Evolutionary conservation across 768 basidiomycete genomes (phyloP), one percentile per base, ranked within the genome.

Genomic region (Lactifluus subvellereus): DNA sequence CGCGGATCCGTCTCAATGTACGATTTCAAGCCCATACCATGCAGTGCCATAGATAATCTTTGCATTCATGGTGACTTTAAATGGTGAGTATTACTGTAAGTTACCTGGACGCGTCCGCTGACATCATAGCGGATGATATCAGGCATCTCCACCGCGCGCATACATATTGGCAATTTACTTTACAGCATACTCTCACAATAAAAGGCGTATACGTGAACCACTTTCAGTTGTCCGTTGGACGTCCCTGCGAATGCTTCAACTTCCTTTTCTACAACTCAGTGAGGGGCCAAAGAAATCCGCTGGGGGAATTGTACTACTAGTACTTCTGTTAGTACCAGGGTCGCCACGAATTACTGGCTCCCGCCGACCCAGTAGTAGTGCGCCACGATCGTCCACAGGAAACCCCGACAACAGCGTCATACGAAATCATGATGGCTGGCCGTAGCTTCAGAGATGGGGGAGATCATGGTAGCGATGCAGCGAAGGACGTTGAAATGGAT

Each of bases 21-120:
- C 10, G 2, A 3, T 14, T 11, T 40, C n/a, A 18, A 38, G 54
- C 22, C 59, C 68, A 51, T 66, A 83, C 84, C 84, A 86, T 61
- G 84, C 84, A 50, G 84, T 84, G 40, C 84, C 84, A 55, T 86
- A 86, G 57, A 85, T 81, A 43, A 84, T 79, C 61, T 74, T 80
- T 54, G 78, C 68, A 30, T 74, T 70, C 60, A 77, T 67, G 50
- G 66, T 55, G 67, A 33, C 10, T 30, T 27, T 11, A 13, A 18
- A 49, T 10, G 9, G 52, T 37, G n/a, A 11, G 10, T 47, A 7
- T 27, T 27, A 27, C 18, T 16, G 4, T n/a, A 7, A 48, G 47
- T 48, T 48, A 38, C 4, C 11, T 10, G 37, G 5, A 51, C 18
- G 4, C 50, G 50, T 8, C 2, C 47, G 22, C 4, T 49, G 35